Base-by-base conservation (phyloP, 2,329 filamentous ascomycete genomes). In the Nakataea oryzae region DNA sequence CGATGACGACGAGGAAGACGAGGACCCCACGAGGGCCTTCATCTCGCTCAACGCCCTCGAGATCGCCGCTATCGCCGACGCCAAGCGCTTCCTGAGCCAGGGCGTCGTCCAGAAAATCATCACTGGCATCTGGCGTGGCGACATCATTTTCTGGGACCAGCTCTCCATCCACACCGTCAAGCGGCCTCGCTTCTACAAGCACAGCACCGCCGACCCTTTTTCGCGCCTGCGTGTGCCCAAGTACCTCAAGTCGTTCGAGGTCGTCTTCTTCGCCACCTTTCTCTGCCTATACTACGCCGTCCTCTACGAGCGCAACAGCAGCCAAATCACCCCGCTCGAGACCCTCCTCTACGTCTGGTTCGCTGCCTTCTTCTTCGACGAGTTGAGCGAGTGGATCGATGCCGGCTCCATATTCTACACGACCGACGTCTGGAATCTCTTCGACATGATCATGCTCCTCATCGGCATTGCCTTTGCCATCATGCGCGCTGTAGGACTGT, bases 351-450 rank as follows among this genome's bases (percentile, higher is more conserved):
- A 93, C 71, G 74, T 96, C 60, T 96, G 91, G 89, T 88, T 96
- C 67, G 86, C 86, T 5, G 89, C 91, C 9, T 96, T 96, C 76
- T 86, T 89, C 54, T 96, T 95, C 70, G 92, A 96, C 67, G 92
- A 93, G 74, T 78, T 95, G 63, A 89, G 88, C 68, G 91, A 96
- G 69, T 91, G 91, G 76, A 82, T 86, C 61, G 91, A 97, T 75
- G 91, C 93, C 0, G 93, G 93, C 0, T 87, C 90, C 34, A 84
- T 93, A 50, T 96, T 96, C 69, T 96, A 96, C 70, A 84, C 88
- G 6, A 86, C 88, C 11, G 90, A 95, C 69, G 87, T 96, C 60
- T 95, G 89, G 90, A 90, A 89, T 66, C 70, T 88, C 55, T 90
- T 88, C 76, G 86, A 86, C 70, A 75, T 90, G 71, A 81, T 84